These are phyloP conservation scores for Penicillium sp. DNA, from an alignment of 2,329 filamentous ascomycete genomes.

Conservation along the genomic window DNA sequence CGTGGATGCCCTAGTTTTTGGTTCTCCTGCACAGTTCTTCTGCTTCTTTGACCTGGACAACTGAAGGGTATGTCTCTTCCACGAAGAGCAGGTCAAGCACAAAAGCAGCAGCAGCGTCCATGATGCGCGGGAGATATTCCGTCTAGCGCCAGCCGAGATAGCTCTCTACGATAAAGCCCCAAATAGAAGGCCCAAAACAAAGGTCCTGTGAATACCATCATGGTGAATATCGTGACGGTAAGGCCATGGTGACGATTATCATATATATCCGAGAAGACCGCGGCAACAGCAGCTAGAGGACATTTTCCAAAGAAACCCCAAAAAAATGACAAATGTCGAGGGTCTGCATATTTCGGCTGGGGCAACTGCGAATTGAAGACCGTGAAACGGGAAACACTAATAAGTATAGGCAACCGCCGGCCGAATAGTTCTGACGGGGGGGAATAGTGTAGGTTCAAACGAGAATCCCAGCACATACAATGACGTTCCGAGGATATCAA, in stretches of 20 bases:
- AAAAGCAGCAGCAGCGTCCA: conserved; percentile 55
- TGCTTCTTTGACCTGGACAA: conserved; percentile 59
- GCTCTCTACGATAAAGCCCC: conserved; percentile 54
- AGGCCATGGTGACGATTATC: conserved; percentile 43
- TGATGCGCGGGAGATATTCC: conserved; percentile 54
- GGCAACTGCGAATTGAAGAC: conserved; percentile 51
- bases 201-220: conserved; percentile 58
- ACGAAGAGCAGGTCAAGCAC: conserved; percentile 45
- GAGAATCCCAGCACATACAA: conserved; percentile 6
- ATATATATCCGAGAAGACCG: conserved; percentile 54
- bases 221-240: conserved; percentile 54
- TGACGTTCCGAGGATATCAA: conserved; percentile 3
- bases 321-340: conserved; percentile 50
- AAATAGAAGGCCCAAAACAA: conserved; percentile 56
- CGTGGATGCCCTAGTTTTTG: conserved; percentile 63
- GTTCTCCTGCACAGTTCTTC: conserved; percentile 56
- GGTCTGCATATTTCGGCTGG: conserved; percentile 42
- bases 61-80: conserved; percentile 58
- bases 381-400: conserved; percentile 45
- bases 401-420: conserved; percentile 55
- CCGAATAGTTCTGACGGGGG: conserved; percentile 58
- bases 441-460: conserved; percentile 39
- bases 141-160: conserved; percentile 56
- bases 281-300: conserved; percentile 48
- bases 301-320: conserved; percentile 48